Percentiles rank a stretch among this genome's conserved stretches.
Conservation (phyloP, 768 basidiomycete genomes). For the Goffeauzyma gilvescens region DNA sequence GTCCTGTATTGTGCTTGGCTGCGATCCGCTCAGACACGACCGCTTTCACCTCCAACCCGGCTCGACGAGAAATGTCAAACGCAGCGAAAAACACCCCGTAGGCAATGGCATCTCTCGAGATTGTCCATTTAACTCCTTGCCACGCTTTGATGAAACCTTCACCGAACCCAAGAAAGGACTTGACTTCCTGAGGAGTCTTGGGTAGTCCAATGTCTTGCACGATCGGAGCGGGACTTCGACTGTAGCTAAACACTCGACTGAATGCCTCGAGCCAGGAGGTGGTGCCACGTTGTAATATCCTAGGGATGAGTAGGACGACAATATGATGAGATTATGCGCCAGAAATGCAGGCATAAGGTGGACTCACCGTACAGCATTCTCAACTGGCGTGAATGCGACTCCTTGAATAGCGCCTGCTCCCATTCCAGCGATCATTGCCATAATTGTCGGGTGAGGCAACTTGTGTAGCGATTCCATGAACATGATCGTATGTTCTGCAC, state of each 20-base stretch:
- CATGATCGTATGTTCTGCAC: conserved; percentile 6
- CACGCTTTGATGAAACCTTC: conserved; percentile 12
- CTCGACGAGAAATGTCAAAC: conserved; percentile 24
- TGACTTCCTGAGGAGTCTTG: conserved; percentile 8
- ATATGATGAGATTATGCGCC: neutral
- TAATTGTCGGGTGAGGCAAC: conserved; percentile 23
- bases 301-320: neutral
- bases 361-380: conserved; percentile 27
- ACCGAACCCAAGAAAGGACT: conserved; percentile 7
- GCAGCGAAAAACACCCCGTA: conserved; percentile 29
- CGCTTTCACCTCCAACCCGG: conserved; percentile 23
- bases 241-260: conserved; percentile 7
- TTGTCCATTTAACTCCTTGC: conserved; percentile 26
- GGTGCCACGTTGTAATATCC: conserved; percentile 8
- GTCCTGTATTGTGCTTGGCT: neutral
- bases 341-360: too few relatives aligned
- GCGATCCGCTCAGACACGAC: neutral
- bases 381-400: conserved; percentile 25
- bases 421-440: conserved; percentile 23
- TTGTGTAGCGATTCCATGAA: conserved; percentile 6
- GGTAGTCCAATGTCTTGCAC: conserved; percentile 2
- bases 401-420: conserved; percentile 27
- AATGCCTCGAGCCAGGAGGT: conserved; percentile 10
- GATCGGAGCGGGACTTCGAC: neutral
- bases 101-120: conserved; percentile 24